phyloP scores from a whole-genome alignment of 768 basidiomycete genomes.

The Rickenella mellea region DNA sequence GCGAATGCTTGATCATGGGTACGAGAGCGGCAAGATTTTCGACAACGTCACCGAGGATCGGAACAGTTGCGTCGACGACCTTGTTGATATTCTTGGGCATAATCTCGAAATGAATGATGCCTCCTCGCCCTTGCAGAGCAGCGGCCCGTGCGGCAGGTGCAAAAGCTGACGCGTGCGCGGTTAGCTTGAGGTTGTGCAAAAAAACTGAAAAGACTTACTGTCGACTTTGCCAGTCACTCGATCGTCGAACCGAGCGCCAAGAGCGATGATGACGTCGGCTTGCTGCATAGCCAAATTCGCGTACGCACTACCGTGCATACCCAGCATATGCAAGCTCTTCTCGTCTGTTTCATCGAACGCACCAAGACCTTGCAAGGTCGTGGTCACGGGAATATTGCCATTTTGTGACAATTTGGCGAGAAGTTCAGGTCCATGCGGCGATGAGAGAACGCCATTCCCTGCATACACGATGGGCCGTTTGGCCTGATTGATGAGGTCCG shows the following conservation, averaged over 20 bases:
- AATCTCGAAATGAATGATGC: constrained; percentile 99
- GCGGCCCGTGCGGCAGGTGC: constrained; percentile 87
- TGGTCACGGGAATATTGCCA: constrained; percentile 95
- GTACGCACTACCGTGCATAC: constrained; percentile 97
- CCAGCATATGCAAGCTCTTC: constrained; percentile 90
- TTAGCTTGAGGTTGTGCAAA: neutral
- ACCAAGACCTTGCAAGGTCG: constrained; percentile 92
- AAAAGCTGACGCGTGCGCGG: constrained; percentile 47
- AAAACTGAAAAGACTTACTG: constrained; percentile 16
- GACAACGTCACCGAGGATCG: constrained; percentile 89
- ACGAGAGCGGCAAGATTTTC: constrained; percentile 75
- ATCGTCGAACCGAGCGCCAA: constrained; percentile 95
- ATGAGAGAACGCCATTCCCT: constrained; percentile 82
- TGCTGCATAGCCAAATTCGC: constrained; percentile 97
- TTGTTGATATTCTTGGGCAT: constrained; percentile 99
- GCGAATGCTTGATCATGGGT: constrained; percentile 54
- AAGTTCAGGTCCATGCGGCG: constrained; percentile 71
- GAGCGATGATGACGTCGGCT: constrained; percentile 95
- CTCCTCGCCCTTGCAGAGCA: constrained; percentile 76
- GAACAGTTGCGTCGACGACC: constrained; percentile 89
- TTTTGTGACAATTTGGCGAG: constrained; percentile 68
- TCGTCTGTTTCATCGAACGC: constrained; percentile 84
- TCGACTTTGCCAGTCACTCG: constrained; percentile 91
- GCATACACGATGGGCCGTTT: constrained; percentile 89
- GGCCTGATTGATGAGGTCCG: constrained; percentile 84